Evolutionary conservation across 768 basidiomycete genomes (phyloP).

Genomic region (Trametes cubensis): DNA sequence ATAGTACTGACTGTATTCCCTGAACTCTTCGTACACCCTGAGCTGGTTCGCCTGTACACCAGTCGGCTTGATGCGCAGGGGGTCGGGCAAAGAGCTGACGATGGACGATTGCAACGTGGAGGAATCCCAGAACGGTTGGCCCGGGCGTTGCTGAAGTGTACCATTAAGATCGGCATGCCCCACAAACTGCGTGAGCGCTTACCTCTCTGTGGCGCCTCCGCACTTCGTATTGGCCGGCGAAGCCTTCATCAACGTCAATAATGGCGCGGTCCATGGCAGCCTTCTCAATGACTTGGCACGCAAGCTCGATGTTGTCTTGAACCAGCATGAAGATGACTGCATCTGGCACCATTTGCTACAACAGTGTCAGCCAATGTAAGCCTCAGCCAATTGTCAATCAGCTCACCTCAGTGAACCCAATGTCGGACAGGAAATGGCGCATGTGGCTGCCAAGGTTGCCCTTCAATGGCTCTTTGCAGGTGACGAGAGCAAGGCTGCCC

Average conservation of each 20-base stretch:
- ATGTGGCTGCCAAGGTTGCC: conserved; percentile 89
- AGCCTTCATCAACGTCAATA: conserved; percentile 89
- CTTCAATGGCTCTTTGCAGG: conserved; percentile 96
- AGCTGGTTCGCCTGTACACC: conserved; percentile 84
- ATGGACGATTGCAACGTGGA: conserved; percentile 71
- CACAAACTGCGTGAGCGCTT: conserved; percentile 24
- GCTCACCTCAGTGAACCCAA: conserved; percentile 85
- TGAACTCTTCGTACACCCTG: conserved; percentile 95
- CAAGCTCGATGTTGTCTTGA: conserved; percentile 89
- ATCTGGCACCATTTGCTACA: conserved; percentile 74
- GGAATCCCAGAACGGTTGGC: conserved; percentile 89
- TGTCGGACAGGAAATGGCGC: conserved; percentile 78
- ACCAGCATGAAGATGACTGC: conserved; percentile 79
- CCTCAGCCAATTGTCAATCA: conserved; percentile 5
- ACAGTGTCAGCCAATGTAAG: conserved; percentile 2
- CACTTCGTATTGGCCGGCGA: conserved; percentile 77
- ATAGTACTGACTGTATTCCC: conserved; percentile 40
- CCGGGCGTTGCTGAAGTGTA: conserved; percentile 53
- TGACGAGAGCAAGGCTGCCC: conserved; percentile 93
- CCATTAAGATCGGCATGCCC: not conserved
- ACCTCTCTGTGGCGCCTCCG: conserved; percentile 89
- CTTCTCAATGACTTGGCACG: conserved; percentile 93
- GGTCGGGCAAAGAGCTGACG: conserved; percentile 78
- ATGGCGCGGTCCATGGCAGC: conserved; percentile 97
- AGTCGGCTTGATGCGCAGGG: conserved; percentile 78